Evolutionary conservation across 371 early-diverging fungal genomes (phyloP).

Genomic region (Mycotypha africana): DNA sequence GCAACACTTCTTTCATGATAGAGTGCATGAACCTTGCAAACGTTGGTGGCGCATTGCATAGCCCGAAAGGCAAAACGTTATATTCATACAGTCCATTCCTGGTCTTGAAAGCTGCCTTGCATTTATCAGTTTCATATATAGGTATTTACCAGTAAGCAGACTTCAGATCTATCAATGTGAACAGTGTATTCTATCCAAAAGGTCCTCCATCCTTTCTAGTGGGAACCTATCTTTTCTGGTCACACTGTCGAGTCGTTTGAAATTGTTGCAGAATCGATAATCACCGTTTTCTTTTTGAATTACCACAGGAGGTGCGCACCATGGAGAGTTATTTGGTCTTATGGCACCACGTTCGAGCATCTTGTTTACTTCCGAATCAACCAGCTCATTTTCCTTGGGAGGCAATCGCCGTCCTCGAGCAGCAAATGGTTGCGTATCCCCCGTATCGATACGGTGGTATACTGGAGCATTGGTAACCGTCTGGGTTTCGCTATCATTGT

Average conservation of each 20-base stretch:
- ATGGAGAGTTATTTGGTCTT: slow-evolving; percentile 19
- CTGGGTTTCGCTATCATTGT: background rate
- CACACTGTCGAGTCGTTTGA: slow-evolving; percentile 28
- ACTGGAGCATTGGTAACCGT: slow-evolving; percentile 14
- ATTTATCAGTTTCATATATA: slow-evolving; percentile 6
- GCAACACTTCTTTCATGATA: slow-evolving; percentile 19
- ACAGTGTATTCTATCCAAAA: slow-evolving; percentile 27
- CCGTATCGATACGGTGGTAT: slow-evolving; percentile 6
- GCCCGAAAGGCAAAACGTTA: slow-evolving; percentile 40
- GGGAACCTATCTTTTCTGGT: slow-evolving; percentile 41
- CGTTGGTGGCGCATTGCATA: slow-evolving; percentile 34
- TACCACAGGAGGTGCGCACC: slow-evolving; percentile 46
- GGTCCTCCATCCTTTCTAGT: slow-evolving; percentile 27
- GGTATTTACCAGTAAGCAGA: slow-evolving; percentile 35
- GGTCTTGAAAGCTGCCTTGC: slow-evolving; percentile 27
- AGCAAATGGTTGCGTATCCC: slow-evolving; percentile 8
- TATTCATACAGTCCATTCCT: slow-evolving; percentile 34
- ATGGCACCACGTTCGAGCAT: slow-evolving; percentile 7
- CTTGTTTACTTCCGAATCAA: slow-evolving; percentile 10
- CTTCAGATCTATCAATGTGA: slow-evolving; percentile 40
- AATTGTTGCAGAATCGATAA: slow-evolving; percentile 29
- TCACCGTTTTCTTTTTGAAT: slow-evolving; percentile 42
- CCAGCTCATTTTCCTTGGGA: slow-evolving; percentile 5
- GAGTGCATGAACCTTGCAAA: slow-evolving; percentile 35
- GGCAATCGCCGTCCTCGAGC: slow-evolving; percentile 16